Evolutionary conservation across 345 rosid genomes (phyloP), one percentile per base, ranked within the genome.

Genomic region (Euphorbia lathyris): DNA sequence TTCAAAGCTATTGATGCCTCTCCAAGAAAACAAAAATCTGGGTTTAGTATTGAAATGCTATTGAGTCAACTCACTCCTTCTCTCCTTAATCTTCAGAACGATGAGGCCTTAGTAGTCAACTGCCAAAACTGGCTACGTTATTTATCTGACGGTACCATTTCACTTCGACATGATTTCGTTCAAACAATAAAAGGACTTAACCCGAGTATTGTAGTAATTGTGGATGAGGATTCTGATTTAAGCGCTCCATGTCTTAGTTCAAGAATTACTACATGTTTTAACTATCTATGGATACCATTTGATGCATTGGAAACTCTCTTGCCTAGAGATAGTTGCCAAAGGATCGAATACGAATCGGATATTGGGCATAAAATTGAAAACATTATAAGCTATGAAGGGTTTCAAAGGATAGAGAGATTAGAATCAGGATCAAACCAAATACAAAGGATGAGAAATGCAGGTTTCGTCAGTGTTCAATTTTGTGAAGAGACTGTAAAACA

Each of bases 211-310:
- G 75, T 79, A 29, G 26, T 79, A 1, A 71, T 85, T 11, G 94
- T 86, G 0, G 94, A 88, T 19, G 94, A 88, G 65, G 94, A 88
- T 74, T 83, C 77, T 9, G 84, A 88, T 69, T 36, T 88, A 69
- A 81, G 81, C 25, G 78, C 74, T 16, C 58, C 89, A 11, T 78
- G 83, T 69, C 81, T 88, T 10, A 69, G 82, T 2, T 74, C 88
- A 0, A 77, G 94, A 51, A 88, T 88, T 56, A 57, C 85, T 2
- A 62, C 85, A 19, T 83, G 94, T 77, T 86, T 88, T 75, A 88
- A 86, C 71, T 88, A 83, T 65, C 76, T 86, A 20, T 88, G 94
- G 94, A 88, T 88, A 71, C 94, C 94, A 9, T 86, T 88, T 45
- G 94, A 88, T 29, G 88, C 91, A 3, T 66, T 86, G 63, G 94